These are phyloP conservation scores for Penicillium thymicola DNA, from an alignment of 2,329 filamentous ascomycete genomes.

Conservation along the genomic window DNA sequence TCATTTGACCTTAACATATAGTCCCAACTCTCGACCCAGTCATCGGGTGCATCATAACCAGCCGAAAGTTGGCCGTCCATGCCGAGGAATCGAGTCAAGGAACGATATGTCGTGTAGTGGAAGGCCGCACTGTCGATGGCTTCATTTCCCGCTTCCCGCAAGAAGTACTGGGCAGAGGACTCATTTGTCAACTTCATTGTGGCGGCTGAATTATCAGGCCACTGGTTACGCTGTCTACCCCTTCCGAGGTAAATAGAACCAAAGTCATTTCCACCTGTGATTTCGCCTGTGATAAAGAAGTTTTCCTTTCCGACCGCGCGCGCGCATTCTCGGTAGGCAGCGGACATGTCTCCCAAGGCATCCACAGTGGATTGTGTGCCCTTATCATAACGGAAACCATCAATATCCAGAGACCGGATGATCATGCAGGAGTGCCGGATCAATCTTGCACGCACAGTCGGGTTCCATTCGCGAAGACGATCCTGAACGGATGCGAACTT, in stretches of 20 bases:
- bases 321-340: constrained; percentile 58
- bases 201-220: constrained; percentile 39
- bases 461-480: constrained; percentile 62
- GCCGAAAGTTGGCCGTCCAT: constrained; percentile 56
- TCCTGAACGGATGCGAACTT: constrained; percentile 68
- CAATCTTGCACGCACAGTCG: constrained; percentile 56
- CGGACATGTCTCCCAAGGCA: constrained; percentile 57
- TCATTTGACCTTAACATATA: constrained; percentile 57
- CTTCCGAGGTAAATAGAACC: constrained; percentile 60
- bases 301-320: constrained; percentile 56
- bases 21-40: constrained; percentile 56
- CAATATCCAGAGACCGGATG: constrained; percentile 60
- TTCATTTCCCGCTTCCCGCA: constrained; percentile 51
- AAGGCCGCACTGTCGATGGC: constrained; percentile 62
- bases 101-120: constrained; percentile 61
- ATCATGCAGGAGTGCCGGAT: constrained; percentile 62
- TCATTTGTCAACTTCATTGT: constrained; percentile 51
- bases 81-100: constrained; percentile 58
- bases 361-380: constrained; percentile 63
- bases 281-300: constrained; percentile 63
- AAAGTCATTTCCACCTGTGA: constrained; percentile 60
- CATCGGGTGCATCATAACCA: constrained; percentile 51
- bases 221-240: constrained; percentile 55
- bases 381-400: constrained; percentile 66
- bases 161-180: constrained; percentile 45